Base-by-base conservation (phyloP, 1,284 basidiomycete species). In the Leccinum angustisporum region DNA sequence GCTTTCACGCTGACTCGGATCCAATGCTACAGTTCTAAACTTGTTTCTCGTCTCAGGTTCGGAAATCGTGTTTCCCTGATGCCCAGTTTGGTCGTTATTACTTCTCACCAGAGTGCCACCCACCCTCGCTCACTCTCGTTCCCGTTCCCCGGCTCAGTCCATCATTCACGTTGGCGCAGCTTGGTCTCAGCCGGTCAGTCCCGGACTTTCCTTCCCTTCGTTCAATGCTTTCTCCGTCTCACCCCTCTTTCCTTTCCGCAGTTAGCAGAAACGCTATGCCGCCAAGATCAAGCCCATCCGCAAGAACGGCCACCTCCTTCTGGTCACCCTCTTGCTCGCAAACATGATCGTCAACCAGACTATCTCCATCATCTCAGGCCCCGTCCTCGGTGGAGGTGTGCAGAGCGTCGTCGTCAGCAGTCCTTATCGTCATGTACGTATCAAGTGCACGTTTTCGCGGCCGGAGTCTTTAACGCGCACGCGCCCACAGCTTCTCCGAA, bases 321-420 rank as follows among this genome's bases (percentile, higher is more conserved):
- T 95, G 59, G 92, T 95, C 62, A 94, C 91, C 0, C 84, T 95
- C 14, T 83, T 94, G 10, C 78, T 95, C 34, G 87, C 89, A 52
- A 94, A 94, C 76, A 94, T 94, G 92, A 92, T 96, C 67, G 88
- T 90, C 67, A 95, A 95, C 75, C 94, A 95, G 77, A 87, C 93
- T 4, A 83, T 98, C 4, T 95, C 95, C 34, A 87, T 98, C 71
- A 94, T 98, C 69, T 85, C 92, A 31, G 93, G 95, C 25, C 25
- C 88, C 27, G 81, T 98, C 48, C 83, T 98, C 2, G 95, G 94
- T 61, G 68, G 52, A 27, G 69, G 66, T 51, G 51, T 68, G 30
- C 74, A 75, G 54, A 74, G 69, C 63, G 76, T 71, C 54, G 81
- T 86, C 36, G 68, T 85, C 21, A 84, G 83, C 4, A 79, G 25